Evolutionary conservation across 805 yeast species (phyloP).

Genomic region (Hanseniaspora opuntiae): DNA sequence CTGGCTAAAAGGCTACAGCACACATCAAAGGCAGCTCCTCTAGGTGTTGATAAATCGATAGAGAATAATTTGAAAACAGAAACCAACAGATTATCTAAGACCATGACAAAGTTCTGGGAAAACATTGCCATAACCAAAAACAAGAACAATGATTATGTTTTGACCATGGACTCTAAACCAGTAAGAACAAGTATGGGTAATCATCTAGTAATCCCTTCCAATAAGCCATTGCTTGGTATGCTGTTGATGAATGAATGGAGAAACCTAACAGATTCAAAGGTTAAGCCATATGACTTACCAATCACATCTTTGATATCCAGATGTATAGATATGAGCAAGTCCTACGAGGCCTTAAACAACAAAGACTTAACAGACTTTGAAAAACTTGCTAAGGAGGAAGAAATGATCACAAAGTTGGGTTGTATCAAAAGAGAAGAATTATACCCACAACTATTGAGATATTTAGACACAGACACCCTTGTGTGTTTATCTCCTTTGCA

Average conservation of each 20-base stretch:
- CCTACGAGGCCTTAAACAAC: conserved; percentile 23
- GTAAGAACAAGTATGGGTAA: conserved; percentile 76
- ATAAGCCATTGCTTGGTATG: conserved; percentile 51
- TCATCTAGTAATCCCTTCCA: conserved; percentile 47
- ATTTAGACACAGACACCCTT: conserved; percentile 87
- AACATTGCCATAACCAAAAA: conserved; percentile 33
- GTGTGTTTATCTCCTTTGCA: conserved; percentile 66
- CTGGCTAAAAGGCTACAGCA: neutral
- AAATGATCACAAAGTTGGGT: conserved; percentile 48
- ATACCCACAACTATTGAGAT: conserved; percentile 51
- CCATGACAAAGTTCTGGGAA: conserved; percentile 70
- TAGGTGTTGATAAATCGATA: conserved; percentile 27
- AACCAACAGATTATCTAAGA: conserved; percentile 56
- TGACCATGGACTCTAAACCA: conserved; percentile 62
- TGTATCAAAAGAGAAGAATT: conserved; percentile 37
- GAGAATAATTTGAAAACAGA: conserved; percentile 46
- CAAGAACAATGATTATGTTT: conserved; percentile 27
- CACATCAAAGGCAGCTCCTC: conserved; percentile 15
- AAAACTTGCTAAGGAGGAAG: conserved; percentile 26
- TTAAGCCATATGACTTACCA: conserved; percentile 71
- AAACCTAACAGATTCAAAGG: conserved; percentile 46
- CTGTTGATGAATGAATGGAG: conserved; percentile 82
- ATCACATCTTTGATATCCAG: conserved; percentile 78
- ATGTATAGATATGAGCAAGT: conserved; percentile 57
- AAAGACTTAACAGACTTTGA: neutral